phyloP scores from a whole-genome alignment of 805 yeast genomes.

The Candida nemodendra region DNA sequence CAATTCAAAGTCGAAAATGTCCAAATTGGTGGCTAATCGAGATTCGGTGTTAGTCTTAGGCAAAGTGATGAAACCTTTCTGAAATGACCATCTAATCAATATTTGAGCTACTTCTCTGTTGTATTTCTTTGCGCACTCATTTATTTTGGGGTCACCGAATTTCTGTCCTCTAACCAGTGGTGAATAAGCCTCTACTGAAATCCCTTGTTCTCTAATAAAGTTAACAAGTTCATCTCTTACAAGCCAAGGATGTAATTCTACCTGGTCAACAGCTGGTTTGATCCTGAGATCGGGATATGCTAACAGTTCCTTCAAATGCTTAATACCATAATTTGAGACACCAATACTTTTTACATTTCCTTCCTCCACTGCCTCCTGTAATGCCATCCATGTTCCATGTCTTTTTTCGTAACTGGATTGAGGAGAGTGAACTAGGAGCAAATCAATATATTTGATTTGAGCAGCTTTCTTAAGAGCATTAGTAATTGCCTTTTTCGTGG shows the following conservation, averaged over 20 bases:
- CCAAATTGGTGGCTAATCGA: slow-evolving; percentile 43
- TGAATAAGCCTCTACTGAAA: slow-evolving; percentile 58
- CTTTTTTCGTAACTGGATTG: slow-evolving; percentile 40
- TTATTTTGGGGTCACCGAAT: slow-evolving; percentile 41
- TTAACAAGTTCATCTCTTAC: slow-evolving; percentile 43
- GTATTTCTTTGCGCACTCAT: slow-evolving; percentile 46
- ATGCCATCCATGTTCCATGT: slow-evolving; percentile 51
- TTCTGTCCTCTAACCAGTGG: slow-evolving; percentile 59
- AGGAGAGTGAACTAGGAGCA: slow-evolving; percentile 56
- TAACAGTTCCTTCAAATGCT: slow-evolving; percentile 54
- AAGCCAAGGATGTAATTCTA: slow-evolving; percentile 52
- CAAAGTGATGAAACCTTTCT: slow-evolving; percentile 52
- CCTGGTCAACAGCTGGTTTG: slow-evolving; percentile 48
- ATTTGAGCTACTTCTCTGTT: slow-evolving; percentile 56
- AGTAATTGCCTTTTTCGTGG: slow-evolving; percentile 42
- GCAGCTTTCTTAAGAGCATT: slow-evolving; percentile 41
- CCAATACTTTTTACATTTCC: slow-evolving; percentile 58
- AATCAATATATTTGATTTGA: slow-evolving; percentile 50
- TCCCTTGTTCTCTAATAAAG: slow-evolving; percentile 43
- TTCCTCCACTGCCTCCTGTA: slow-evolving; percentile 51
- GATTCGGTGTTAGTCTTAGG: slow-evolving; percentile 33
- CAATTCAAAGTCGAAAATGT: slow-evolving; percentile 41
- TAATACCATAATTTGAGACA: slow-evolving; percentile 64
- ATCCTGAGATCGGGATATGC: slow-evolving; percentile 42
- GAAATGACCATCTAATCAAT: slow-evolving; percentile 64